These are phyloP conservation scores for Amanita pseudoporphyria DNA, from an alignment of 768 basidiomycete species.

Conservation along the genomic window DNA sequence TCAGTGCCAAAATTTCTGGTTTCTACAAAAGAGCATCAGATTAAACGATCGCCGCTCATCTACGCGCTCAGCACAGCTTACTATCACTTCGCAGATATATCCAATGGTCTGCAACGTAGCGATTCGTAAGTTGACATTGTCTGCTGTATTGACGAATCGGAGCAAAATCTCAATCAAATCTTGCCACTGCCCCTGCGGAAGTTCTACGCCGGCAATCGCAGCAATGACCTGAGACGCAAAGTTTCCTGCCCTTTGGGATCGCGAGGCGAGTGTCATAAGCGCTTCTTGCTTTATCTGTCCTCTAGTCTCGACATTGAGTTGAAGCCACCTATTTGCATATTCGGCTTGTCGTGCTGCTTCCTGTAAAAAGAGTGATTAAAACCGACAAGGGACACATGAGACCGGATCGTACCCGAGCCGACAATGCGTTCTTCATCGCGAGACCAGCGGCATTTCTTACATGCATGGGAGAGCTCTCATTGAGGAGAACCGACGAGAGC, in stretches of 20 bases:
- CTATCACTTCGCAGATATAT: slow-evolving; percentile 94
- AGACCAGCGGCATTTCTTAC: slow-evolving; percentile 94
- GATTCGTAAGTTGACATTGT: slow-evolving; percentile 68
- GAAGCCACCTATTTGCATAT: slow-evolving; percentile 73
- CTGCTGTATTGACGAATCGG: slow-evolving; percentile 71
- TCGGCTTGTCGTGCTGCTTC: slow-evolving; percentile 68
- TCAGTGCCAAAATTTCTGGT: slow-evolving; percentile 81
- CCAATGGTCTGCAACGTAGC: slow-evolving; percentile 93
- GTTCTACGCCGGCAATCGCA: slow-evolving; percentile 89
- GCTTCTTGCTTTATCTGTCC: slow-evolving; percentile 82
- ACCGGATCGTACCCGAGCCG: slow-evolving; percentile 65
- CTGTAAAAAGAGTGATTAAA: slow-evolving; percentile 29
- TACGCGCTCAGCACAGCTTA: slow-evolving; percentile 34
- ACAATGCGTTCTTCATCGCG: slow-evolving; percentile 91
- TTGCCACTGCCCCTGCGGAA: slow-evolving; percentile 82
- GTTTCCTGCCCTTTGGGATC: slow-evolving; percentile 60
- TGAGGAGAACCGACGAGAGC: slow-evolving; percentile 76
- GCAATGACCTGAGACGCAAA: slow-evolving; percentile 92
- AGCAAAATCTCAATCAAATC: slow-evolving; percentile 85
- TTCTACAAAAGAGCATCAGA: slow-evolving; percentile 43
- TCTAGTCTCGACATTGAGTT: slow-evolving; percentile 57
- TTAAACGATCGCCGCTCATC: slow-evolving; percentile 7
- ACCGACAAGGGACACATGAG: slow-evolving; percentile 12
- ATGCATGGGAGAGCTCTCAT: slow-evolving; percentile 59
- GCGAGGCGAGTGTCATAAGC: slow-evolving; percentile 73